Percentiles rank a stretch among this genome's conserved stretches.
These are phyloP conservation scores for Tricholoma sp. DNA, from an alignment of 768 basidiomycete genomes.

Conservation along the genomic window DNA sequence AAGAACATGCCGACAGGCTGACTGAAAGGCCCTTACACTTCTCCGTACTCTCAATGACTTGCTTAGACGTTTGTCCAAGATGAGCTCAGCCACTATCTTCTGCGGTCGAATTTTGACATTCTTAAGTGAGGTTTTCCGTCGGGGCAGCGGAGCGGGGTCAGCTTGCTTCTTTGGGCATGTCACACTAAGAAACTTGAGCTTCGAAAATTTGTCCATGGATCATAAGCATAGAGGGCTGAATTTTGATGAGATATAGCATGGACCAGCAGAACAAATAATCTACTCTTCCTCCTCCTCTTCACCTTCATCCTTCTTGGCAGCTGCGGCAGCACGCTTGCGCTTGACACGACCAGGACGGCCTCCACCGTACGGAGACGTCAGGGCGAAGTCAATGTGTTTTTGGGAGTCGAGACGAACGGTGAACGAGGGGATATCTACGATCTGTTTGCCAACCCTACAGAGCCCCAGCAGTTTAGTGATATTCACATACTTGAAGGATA, in stretches of 20 bases:
- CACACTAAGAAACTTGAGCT: neutral
- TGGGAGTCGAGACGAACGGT: conserved; percentile 99
- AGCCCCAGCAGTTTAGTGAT: neutral
- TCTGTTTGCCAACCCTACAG: conserved; percentile 91
- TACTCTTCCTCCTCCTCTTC: conserved; percentile 89
- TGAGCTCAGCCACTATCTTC: conserved; percentile 78
- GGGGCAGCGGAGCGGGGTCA: conserved; percentile 88
- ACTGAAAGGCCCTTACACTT: conserved; percentile 79
- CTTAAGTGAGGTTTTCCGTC: conserved; percentile 77
- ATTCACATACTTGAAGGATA: neutral
- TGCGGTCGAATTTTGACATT: conserved; percentile 88
- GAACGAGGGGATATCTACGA: conserved; percentile 98
- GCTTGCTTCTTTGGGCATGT: conserved; percentile 35
- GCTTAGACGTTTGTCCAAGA: conserved; percentile 80
- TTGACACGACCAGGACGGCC: conserved; percentile 94
- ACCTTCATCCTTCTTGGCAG: conserved; percentile 86
- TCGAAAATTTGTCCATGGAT: conserved; percentile 11
- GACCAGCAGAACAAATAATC: conserved; percentile 14
- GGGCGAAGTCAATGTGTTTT: conserved; percentile 99
- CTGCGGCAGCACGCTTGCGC: conserved; percentile 95
- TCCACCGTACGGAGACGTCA: conserved; percentile 95
- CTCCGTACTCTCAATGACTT: conserved; percentile 86
- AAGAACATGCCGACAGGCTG: conserved; percentile 60
- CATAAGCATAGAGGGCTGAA: conserved; percentile 15
- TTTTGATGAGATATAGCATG: conserved; percentile 14